phyloP scores from a whole-genome alignment of 176 grass and related monocot genomes.

The Aegilops longissima region DNA sequence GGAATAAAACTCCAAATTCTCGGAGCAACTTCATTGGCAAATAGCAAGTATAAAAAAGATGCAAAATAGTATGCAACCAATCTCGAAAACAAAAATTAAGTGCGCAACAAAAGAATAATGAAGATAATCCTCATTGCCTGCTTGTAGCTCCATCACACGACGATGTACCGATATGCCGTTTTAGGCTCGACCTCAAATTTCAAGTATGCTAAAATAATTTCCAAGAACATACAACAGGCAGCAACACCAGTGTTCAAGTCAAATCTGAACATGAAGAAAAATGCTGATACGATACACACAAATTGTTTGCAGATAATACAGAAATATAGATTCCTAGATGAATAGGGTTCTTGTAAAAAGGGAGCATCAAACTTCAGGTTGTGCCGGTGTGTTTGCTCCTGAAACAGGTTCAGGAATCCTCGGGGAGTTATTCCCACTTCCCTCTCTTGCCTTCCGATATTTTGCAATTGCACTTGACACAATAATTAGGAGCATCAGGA shows the following conservation, averaged over 20 bases:
- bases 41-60: neutral
- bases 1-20: neutral
- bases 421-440: neutral
- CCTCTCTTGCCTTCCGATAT: neutral
- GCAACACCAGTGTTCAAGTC: neutral
- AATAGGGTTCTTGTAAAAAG: neutral
- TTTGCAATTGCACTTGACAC: slow-evolving; percentile 3
- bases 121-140: too few relatives aligned
- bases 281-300: neutral
- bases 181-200: neutral
- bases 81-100: neutral
- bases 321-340: neutral
- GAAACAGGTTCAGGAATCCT: neutral
- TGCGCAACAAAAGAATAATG: neutral
- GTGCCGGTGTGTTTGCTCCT: neutral
- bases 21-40: neutral
- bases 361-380: neutral
- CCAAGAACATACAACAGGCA: neutral
- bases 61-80: neutral
- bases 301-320: neutral
- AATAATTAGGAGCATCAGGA: neutral
- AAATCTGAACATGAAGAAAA: neutral
- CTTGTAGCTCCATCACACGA: neutral
- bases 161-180: neutral
- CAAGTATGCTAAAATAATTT: neutral